Evolutionary conservation across 129 eudicot species (phyloP).

Genomic region (Apium graveolens): DNA sequence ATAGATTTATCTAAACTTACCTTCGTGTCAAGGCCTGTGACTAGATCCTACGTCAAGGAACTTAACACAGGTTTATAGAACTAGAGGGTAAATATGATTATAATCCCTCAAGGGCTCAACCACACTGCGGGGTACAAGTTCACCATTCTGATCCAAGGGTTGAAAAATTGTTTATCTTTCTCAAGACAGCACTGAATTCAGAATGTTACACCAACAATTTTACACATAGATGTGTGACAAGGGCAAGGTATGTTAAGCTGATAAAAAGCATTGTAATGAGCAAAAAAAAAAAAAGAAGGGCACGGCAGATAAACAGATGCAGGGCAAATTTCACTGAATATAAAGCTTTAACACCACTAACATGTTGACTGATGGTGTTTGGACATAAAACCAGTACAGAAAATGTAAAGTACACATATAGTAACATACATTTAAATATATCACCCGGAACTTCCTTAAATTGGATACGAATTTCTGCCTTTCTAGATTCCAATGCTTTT

Average conservation of each 20-base stretch:
- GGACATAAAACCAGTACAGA: background rate
- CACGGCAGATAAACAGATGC: background rate
- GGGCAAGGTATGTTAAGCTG: too few relatives aligned
- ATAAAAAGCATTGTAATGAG: too few relatives aligned
- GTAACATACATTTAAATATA: constrained; percentile 69
- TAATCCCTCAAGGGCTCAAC: background rate
- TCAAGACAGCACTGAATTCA: background rate
- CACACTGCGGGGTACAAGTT: background rate
- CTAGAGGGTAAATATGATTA: background rate
- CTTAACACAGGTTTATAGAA: background rate
- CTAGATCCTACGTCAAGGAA: too few relatives aligned
- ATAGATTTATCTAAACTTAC: too few relatives aligned
- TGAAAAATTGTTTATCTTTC: background rate
- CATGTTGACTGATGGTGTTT: background rate
- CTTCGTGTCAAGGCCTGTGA: too few relatives aligned
- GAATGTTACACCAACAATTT: background rate
- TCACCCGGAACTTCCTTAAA: constrained; percentile 98
- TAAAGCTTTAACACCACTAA: background rate
- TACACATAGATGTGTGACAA: background rate
- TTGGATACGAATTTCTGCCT: constrained; percentile 95
- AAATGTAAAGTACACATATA: background rate
- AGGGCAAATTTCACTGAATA: background rate
- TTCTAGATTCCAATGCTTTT: constrained; percentile 81
- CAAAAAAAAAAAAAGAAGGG: too few relatives aligned
- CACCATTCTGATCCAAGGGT: background rate